Conservation (phyloP, 1,284 basidiomycete species). For the Irpex sp. region DNA sequence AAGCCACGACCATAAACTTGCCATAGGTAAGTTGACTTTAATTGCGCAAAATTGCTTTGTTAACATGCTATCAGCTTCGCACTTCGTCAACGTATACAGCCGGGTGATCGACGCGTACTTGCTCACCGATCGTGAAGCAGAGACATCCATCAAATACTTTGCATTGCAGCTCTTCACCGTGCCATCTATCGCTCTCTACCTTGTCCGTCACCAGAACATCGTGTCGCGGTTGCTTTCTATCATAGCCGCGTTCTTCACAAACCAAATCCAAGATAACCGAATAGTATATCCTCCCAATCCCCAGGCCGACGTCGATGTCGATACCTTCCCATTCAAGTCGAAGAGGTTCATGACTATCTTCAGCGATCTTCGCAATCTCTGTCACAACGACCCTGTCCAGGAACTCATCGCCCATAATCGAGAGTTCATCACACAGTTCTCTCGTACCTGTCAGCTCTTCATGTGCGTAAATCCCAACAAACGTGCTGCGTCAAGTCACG, state of each 20-base stretch:
- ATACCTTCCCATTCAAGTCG: slow-evolving; percentile 83
- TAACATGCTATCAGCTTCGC: slow-evolving; percentile 52
- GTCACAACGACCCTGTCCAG: slow-evolving; percentile 75
- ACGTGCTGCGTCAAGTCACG: slow-evolving; percentile 76
- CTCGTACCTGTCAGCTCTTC: slow-evolving; percentile 78
- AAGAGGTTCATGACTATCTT: slow-evolving; percentile 93
- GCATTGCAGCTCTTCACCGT: slow-evolving; percentile 89
- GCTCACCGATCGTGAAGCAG: slow-evolving; percentile 87
- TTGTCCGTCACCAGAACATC: slow-evolving; percentile 74
- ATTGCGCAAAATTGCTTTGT: slow-evolving; percentile 5
- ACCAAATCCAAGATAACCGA: slow-evolving; percentile 69
- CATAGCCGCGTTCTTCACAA: slow-evolving; percentile 86
- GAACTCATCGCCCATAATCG: slow-evolving; percentile 66
- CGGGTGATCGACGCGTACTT: slow-evolving; percentile 89
- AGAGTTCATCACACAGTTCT: slow-evolving; percentile 56
- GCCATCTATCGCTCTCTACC: slow-evolving; percentile 77
- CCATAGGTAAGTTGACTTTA: slow-evolving; percentile 53
- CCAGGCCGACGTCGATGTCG: slow-evolving; percentile 63
- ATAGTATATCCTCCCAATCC: slow-evolving; percentile 51
- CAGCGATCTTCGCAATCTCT: slow-evolving; percentile 78
- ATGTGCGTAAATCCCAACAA: slow-evolving; percentile 89
- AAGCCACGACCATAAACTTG: slow-evolving; percentile 72
- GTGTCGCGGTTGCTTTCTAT: slow-evolving; percentile 76
- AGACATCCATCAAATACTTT: slow-evolving; percentile 91
- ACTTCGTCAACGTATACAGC: slow-evolving; percentile 83